phyloP scores from a whole-genome alignment of 305 asterid species.

The Fraxinus ornus region DNA sequence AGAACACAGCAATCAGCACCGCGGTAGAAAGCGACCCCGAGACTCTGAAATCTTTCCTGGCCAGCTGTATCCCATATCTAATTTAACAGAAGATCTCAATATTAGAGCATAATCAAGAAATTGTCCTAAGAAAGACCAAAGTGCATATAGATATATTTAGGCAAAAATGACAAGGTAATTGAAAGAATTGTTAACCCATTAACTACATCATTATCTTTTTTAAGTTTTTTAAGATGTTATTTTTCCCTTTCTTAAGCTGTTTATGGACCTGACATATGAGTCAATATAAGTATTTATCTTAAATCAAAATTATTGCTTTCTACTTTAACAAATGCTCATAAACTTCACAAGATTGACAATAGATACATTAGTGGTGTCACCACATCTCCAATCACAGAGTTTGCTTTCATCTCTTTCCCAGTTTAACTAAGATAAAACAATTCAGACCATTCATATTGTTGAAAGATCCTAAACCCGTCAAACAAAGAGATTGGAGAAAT shows the following conservation, averaged over 20 bases:
- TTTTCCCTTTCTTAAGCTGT: not conserved
- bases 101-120: constrained; percentile 19
- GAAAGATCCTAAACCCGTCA: not conserved
- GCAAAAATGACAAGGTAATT: not conserved
- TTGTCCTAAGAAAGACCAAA: not conserved
- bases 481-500: not conserved
- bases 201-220: not conserved
- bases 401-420: not conserved
- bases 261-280: not conserved
- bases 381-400: not conserved
- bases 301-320: not conserved
- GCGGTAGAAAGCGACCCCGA: constrained; percentile 96
- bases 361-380: not conserved
- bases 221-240: not conserved
- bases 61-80: constrained; percentile 99
- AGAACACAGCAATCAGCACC: constrained; percentile 99
- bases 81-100: constrained; percentile 26
- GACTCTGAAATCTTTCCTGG: constrained; percentile 96
- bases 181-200: not conserved
- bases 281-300: not conserved
- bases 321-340: not conserved
- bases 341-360: not conserved
- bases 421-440: not conserved
- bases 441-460: not conserved
- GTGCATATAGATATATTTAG: not conserved